A percentile compares a stretch with the other conserved stretches of the same genome.
Evolutionary conservation across 768 basidiomycete genomes (phyloP).

Genomic region (Lactarius hengduanensis): DNA sequence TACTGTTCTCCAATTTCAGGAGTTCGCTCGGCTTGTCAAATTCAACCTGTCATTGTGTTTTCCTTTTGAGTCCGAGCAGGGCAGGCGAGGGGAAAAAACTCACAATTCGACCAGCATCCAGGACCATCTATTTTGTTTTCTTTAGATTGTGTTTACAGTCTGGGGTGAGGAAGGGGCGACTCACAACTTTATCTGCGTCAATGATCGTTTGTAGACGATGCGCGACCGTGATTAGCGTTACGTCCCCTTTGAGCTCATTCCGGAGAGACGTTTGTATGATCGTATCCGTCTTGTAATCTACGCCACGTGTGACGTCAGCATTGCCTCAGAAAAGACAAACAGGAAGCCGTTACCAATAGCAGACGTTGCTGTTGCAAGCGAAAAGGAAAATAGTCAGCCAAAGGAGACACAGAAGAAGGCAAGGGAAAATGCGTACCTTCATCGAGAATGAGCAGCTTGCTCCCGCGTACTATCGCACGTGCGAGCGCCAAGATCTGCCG

Average conservation of each 20-base stretch:
- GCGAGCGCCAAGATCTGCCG: constrained; percentile 62
- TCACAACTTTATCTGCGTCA: constrained; percentile 59
- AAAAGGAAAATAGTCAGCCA: neutral
- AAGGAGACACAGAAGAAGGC: neutral
- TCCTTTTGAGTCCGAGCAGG: neutral
- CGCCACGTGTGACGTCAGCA: neutral
- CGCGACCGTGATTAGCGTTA: constrained; percentile 57
- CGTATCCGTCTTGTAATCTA: constrained; percentile 56
- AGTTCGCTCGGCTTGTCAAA: constrained; percentile 47
- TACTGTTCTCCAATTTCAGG: constrained; percentile 38
- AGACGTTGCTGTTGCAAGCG: constrained; percentile 39
- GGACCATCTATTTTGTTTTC: constrained; percentile 38
- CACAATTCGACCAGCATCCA: constrained; percentile 43
- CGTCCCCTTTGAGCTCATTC: constrained; percentile 41
- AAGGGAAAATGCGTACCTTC: constrained; percentile 40
- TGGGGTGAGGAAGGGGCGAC: constrained; percentile 4
- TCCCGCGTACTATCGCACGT: constrained; percentile 54
- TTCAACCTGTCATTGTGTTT: constrained; percentile 36
- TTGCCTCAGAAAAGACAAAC: too few species aligned
- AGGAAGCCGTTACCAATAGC: constrained; percentile 39
- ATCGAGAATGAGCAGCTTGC: constrained; percentile 57
- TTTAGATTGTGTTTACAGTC: neutral
- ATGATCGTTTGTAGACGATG: constrained; percentile 60
- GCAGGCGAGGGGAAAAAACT: constrained; percentile 22
- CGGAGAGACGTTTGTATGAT: constrained; percentile 58